Base-by-base conservation (phyloP, 2,329 filamentous ascomycete species). In the Colletotrichum sansevieriae region DNA sequence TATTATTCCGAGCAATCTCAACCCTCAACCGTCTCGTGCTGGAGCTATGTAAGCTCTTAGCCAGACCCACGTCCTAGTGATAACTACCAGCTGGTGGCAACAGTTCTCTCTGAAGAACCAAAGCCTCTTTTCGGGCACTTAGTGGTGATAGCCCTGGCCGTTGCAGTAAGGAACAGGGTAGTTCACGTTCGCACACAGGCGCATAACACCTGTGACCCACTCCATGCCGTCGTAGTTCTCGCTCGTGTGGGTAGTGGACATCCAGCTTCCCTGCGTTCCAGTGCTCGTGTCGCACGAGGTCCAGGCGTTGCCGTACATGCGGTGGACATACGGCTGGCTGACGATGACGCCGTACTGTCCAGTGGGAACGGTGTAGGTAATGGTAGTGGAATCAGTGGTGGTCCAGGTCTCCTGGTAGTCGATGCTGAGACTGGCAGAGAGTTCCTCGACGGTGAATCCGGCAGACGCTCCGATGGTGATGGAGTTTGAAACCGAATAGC, bases 271-370 rank as follows among this genome's bases (percentile, higher is more conserved):
- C 22, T 12, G 20, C 3, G 22, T 12, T 22, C 22, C 22, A 22
- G 15, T 9, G 9, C 5, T n/a, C 5, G 22, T 46, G 15, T 4
- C 22, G 39, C 55, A 58, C 13, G 39, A 46, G 39, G 0, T 46
- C 22, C 33, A 75, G 4, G 78, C 63, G 43, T 73, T 76, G 25
- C 80, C 80, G 13, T 72, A 73, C 15, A 74, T 18, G 75, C 75
- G 66, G 72, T 76, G 18, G 74, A 78, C 71, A 70, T 73, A 5
- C 73, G 77, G 72, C 79, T 82, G 72, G 70, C 76, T 80, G n/a
- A 83, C 78, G 33, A 81, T 77, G 18, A 78, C 74, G 33, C 79
- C 80, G 62, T 76, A 79, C 70, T 79, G 76, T 37, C 76, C 78
- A 1, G 58, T 70, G 0, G 80, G 78, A 0, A 83, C 74, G 4